Evolutionary conservation across 305 asterid species (phyloP), one percentile per base, ranked within the genome.

Genomic region (Caryopteris hybrid): DNA sequence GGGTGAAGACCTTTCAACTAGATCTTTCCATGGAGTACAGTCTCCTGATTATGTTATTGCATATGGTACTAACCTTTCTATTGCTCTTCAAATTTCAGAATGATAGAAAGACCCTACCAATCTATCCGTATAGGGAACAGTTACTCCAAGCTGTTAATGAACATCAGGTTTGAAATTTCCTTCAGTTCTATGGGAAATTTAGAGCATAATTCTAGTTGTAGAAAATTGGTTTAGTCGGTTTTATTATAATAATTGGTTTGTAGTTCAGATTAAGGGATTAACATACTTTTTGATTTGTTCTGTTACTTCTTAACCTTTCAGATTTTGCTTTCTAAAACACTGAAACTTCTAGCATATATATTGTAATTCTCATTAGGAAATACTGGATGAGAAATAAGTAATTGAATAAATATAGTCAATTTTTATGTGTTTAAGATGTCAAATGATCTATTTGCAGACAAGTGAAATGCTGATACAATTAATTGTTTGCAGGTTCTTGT

Each of bases 31-130:
- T 39, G 53, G 23, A 51, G 60, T 64, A 38, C 29, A 36, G 41
- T 7, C 52, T 16, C 59, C 56, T 55, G 53, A 61, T 23, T 42
- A 63, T 42, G 65, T 46, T 33, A 53, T 43, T 22, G 42, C 27
- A 46, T 52, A 41, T 69, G 62, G 23, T 50, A 33, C 55, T 79
- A 76, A 77, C 69, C 50, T 62, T 47, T 67, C 55, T 51, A n/a
- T 54, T 76, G 71, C 61, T 54, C n/a, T 42, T 51, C 46, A 18
- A 12, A 70, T 59, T 64, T 75, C 87, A 84, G 85, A 85, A 42
- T 31, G 99, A 91, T 17, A 91, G 98, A 64, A 91, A 89, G 76
- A 88, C 96, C 14, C 83, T 94, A 56, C 99, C 99, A 29, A 72
- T 94, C 66, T 94, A 84, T 78, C 87, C 86, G 12, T 91, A 84